phyloP scores from a whole-genome alignment of 1,284 basidiomycete species.

The Leccinum fuscescens region DNA sequence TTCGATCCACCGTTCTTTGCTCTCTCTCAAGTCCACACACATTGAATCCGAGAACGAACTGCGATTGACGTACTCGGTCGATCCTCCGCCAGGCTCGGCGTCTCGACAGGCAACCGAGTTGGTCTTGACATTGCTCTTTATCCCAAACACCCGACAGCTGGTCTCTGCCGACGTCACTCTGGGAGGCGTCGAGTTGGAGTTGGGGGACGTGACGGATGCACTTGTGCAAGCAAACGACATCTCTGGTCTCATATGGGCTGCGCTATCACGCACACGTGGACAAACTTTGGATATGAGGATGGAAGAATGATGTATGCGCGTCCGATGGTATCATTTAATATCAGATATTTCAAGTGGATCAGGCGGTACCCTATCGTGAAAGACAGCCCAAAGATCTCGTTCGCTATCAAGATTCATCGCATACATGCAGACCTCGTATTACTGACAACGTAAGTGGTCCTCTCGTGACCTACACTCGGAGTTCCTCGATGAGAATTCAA shows the following conservation, averaged over 20 bases:
- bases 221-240: conserved; percentile 70
- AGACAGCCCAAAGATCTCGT: not conserved
- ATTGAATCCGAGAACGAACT: conserved; percentile 72
- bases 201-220: conserved; percentile 59
- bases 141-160: conserved; percentile 63
- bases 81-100: conserved; percentile 21
- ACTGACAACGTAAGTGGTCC: not conserved
- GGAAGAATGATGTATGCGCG: conserved; percentile 1
- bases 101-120: conserved; percentile 33
- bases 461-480: not conserved
- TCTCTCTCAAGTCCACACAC: conserved; percentile 58
- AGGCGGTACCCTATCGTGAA: too few relatives aligned
- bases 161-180: conserved; percentile 54
- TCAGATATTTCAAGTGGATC: not conserved
- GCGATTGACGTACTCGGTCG: conserved; percentile 60
- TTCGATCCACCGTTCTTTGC: conserved; percentile 59
- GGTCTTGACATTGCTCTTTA: conserved; percentile 59
- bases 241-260: conserved; percentile 65
- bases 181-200: conserved; percentile 49
- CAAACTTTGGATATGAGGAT: not conserved
- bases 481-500: not conserved
- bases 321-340: not conserved
- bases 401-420: not conserved
- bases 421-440: not conserved
- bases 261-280: conserved; percentile 47